Conservation (phyloP, 257 asterid genomes). For the Scutellaria barbata region DNA sequence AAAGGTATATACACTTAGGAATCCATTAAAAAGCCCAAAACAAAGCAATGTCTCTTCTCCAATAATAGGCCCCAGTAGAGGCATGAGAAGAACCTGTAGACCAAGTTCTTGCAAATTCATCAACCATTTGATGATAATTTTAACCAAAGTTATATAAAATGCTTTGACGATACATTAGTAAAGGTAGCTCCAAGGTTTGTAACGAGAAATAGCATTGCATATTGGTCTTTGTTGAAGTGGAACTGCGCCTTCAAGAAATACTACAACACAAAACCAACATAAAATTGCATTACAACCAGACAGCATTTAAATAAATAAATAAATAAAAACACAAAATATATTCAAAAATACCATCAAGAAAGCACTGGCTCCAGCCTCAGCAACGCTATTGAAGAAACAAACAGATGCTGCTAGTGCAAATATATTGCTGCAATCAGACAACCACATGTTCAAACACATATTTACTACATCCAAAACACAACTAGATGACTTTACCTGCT, state of each 20-base stretch:
- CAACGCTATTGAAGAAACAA: slow-evolving; percentile 33
- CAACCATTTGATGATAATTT: background rate
- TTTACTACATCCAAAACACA: background rate
- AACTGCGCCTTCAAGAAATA: slow-evolving; percentile 40
- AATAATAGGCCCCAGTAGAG: slow-evolving; percentile 19
- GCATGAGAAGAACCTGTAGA: slow-evolving; percentile 31
- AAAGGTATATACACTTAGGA: slow-evolving; percentile 21
- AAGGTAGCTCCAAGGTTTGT: slow-evolving; percentile 30
- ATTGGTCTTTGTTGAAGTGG: slow-evolving; percentile 41
- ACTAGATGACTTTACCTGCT: slow-evolving; percentile 26
- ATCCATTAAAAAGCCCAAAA: slow-evolving; percentile 24
- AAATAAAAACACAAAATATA: background rate
- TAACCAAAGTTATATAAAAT: background rate
- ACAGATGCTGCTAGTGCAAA: slow-evolving; percentile 32
- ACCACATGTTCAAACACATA: background rate
- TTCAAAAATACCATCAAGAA: slow-evolving; percentile 23
- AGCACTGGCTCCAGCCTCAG: slow-evolving; percentile 29
- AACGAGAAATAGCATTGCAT: slow-evolving; percentile 28
- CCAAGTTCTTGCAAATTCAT: background rate
- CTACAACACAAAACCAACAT: slow-evolving; percentile 18
- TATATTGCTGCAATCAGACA: slow-evolving; percentile 19
- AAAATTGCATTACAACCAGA: background rate
- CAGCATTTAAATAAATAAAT: too few relatives aligned
- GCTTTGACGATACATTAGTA: slow-evolving; percentile 24
- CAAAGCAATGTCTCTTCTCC: slow-evolving; percentile 36